phyloP scores from a whole-genome alignment of 2,329 filamentous ascomycete species.

The Penicillium italicum region DNA sequence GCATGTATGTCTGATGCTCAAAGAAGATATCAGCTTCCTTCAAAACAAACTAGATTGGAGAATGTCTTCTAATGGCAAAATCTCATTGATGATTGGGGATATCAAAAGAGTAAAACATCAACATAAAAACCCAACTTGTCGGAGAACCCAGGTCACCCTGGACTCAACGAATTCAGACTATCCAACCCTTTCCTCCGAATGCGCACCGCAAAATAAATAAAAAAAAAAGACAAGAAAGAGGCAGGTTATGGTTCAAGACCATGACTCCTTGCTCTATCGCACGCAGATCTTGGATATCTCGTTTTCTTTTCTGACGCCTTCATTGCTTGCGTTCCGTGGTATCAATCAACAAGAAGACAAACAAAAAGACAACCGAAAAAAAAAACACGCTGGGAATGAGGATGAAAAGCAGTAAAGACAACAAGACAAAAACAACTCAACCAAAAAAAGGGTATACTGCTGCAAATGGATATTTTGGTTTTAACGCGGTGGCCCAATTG shows the following conservation, averaged over 20 bases:
- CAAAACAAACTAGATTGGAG: conserved; percentile 1
- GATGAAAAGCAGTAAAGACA: conserved; percentile 23
- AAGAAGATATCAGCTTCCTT: not conserved
- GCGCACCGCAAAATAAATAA: conserved; percentile 4
- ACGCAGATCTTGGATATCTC: conserved; percentile 29
- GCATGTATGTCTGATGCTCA: not conserved
- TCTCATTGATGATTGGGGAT: conserved; percentile 27
- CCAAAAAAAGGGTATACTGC: conserved; percentile 45
- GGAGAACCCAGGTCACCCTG: conserved; percentile 3
- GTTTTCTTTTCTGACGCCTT: conserved; percentile 30
- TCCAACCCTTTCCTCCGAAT: conserved; percentile 8
- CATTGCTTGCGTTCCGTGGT: conserved; percentile 32
- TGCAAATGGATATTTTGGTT: conserved; percentile 47
- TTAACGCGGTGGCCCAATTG: conserved; percentile 87
- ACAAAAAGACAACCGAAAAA: conserved; percentile 14
- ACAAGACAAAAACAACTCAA: conserved; percentile 39
- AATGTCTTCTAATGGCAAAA: conserved; percentile 17
- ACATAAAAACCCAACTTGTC: conserved; percentile 6
- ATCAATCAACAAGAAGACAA: conserved; percentile 24
- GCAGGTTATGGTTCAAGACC: conserved; percentile 7
- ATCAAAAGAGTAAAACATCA: conserved; percentile 23
- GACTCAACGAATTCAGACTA: conserved; percentile 2
- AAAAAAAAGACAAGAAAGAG: conserved; percentile 11
- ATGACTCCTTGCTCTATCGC: conserved; percentile 18
- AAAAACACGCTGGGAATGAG: conserved; percentile 14